phyloP scores from a whole-genome alignment of 768 basidiomycete genomes.

The Peribolospora baueri region DNA sequence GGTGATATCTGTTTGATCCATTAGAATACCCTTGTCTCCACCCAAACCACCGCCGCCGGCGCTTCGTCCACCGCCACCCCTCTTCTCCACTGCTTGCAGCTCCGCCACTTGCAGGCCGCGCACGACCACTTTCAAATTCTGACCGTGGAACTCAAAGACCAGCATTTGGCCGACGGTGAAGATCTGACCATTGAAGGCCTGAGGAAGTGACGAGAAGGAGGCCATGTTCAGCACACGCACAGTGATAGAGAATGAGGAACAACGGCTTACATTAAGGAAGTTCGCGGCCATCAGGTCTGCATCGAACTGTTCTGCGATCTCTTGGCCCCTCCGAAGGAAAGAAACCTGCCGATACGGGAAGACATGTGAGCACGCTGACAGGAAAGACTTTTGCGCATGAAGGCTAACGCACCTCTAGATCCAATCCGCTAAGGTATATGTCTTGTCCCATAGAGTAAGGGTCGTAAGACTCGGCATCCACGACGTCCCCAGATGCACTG shows the following conservation, averaged over 20 bases:
- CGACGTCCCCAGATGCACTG: constrained; percentile 48
- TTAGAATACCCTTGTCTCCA: constrained; percentile 41
- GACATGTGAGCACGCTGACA: constrained; percentile 15
- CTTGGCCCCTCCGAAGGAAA: constrained; percentile 23
- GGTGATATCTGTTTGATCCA: constrained; percentile 76
- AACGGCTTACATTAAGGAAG: constrained; percentile 28
- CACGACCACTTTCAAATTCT: constrained; percentile 48
- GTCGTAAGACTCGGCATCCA: constrained; percentile 41
- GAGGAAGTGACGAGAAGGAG: constrained; percentile 9
- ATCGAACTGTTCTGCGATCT: constrained; percentile 47
- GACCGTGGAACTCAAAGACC: constrained; percentile 70
- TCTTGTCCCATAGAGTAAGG: constrained; percentile 21
- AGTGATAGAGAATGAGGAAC: not conserved
- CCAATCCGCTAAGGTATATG: constrained; percentile 45
- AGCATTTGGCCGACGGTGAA: constrained; percentile 44
- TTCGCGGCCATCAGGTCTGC: constrained; percentile 60
- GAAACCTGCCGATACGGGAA: constrained; percentile 27
- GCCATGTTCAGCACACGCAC: not conserved
- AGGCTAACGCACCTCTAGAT: constrained; percentile 34
- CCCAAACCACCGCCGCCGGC: constrained; percentile 1
- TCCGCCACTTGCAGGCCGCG: constrained; percentile 37
- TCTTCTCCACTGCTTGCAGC: constrained; percentile 29
- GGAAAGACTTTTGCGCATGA: not conserved
- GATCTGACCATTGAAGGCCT: constrained; percentile 46
- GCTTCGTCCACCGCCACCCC: constrained; percentile 18